phyloP scores from a whole-genome alignment of 2,329 filamentous ascomycete genomes.

The Helminthosporium solani region DNA sequence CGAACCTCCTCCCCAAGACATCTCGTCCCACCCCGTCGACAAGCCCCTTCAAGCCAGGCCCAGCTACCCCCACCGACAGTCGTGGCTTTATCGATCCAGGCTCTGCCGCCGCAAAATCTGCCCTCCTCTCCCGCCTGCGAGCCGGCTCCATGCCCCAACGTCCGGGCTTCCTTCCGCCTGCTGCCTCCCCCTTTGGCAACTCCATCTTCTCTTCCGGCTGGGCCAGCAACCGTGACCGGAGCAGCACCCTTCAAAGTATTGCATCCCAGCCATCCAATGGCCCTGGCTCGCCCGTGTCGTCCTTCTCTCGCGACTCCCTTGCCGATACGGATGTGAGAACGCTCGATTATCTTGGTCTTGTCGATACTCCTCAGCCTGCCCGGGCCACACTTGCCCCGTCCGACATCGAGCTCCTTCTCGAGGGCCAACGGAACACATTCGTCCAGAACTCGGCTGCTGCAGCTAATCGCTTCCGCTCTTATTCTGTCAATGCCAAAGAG shows the following conservation, averaged over 20 bases:
- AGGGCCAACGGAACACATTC: slow-evolving; percentile 59
- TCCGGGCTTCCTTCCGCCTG: slow-evolving; percentile 62
- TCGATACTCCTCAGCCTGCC: slow-evolving; percentile 83
- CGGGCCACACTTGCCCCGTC: slow-evolving; percentile 70
- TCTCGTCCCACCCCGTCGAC: slow-evolving; percentile 83
- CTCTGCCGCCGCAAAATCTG: slow-evolving; percentile 63
- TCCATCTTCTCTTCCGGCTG: slow-evolving; percentile 87
- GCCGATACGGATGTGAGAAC: slow-evolving; percentile 89
- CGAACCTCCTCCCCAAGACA: slow-evolving; percentile 68
- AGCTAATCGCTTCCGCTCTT: slow-evolving; percentile 87
- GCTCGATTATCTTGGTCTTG: slow-evolving; percentile 90
- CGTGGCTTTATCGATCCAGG: slow-evolving; percentile 42
- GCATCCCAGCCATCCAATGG: slow-evolving; percentile 84
- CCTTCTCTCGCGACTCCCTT: slow-evolving; percentile 80
- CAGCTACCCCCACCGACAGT: slow-evolving; percentile 42
- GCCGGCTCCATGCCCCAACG: slow-evolving; percentile 94
- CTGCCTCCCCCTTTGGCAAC: slow-evolving; percentile 73
- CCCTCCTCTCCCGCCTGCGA: slow-evolving; percentile 79
- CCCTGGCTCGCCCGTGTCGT: slow-evolving; percentile 81
- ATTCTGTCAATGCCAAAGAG: slow-evolving; percentile 98
- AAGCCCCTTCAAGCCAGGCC: slow-evolving; percentile 77
- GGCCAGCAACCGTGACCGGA: slow-evolving; percentile 77
- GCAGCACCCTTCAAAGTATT: slow-evolving; percentile 86
- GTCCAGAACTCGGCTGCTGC: slow-evolving; percentile 63
- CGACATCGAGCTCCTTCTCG: slow-evolving; percentile 51